Conservation (phyloP, 2,329 filamentous ascomycete genomes). For the Metarhizium anisopliae region DNA sequence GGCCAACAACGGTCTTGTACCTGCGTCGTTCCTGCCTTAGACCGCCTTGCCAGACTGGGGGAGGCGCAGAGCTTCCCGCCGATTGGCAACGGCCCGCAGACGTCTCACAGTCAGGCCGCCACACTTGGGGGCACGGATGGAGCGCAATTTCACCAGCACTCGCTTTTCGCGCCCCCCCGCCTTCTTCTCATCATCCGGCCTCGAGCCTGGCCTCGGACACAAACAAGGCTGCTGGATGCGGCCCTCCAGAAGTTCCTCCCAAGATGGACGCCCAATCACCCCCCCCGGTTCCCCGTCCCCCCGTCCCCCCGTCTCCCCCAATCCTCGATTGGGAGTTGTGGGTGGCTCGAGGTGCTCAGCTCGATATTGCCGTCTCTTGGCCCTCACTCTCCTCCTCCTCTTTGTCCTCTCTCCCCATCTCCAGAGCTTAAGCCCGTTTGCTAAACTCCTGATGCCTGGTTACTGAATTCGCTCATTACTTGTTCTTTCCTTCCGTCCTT, state of each 20-base stretch:
- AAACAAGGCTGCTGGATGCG: not conserved
- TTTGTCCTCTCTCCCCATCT: not conserved
- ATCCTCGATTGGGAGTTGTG: too few relatives aligned
- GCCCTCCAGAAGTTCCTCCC: not conserved
- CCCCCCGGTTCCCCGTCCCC: too few relatives aligned
- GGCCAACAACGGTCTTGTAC: constrained; percentile 9
- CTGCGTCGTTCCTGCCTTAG: constrained; percentile 9
- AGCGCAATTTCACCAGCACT: too few relatives aligned
- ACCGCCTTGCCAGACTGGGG: not conserved
- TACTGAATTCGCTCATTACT: not conserved
- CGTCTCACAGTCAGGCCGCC: too few relatives aligned
- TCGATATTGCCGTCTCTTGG: not conserved
- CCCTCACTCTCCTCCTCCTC: not conserved
- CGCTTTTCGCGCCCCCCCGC: too few relatives aligned
- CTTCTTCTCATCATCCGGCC: not conserved
- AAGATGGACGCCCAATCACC: too few relatives aligned
- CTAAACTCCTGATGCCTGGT: not conserved
- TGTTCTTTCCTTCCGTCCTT: not conserved
- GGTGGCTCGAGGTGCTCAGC: not conserved
- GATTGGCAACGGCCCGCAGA: not conserved
- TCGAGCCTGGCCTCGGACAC: too few relatives aligned
- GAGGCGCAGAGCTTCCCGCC: too few relatives aligned
- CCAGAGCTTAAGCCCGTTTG: not conserved
- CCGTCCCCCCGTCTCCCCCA: too few relatives aligned
- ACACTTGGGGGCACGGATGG: too few relatives aligned